Evolutionary conservation across 305 asterid species (phyloP), one percentile per base, ranked within the genome.

Genomic region (Fraxinus ornus): DNA sequence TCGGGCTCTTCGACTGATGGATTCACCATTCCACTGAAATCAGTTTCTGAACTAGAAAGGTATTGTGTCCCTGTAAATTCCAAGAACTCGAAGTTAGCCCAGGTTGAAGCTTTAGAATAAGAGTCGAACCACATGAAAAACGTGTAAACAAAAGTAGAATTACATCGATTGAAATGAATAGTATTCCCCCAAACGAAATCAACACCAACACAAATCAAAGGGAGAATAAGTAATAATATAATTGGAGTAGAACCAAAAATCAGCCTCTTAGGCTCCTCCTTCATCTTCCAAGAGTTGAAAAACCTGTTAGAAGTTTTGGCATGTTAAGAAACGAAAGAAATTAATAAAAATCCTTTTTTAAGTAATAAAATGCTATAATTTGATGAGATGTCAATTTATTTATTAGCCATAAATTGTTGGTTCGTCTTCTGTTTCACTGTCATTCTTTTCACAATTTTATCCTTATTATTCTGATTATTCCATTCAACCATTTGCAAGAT

Each of bases 171-270:
- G 8, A 89, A 77, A 0, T 86, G 80, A 24, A 80, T 60, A 41
- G 80, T 55, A 72, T 83, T 84, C 71, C 84, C 83, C 88, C 87
- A 89, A 1, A 85, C 41, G 89, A 87, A 84, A 80, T 89, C 91
- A 52, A 84, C 78, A 7, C 78, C 87, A 32, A 82, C 57, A 33
- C 72, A 88, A 39, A 91, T 79, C 52, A 91, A 62, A 83, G 91
- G 84, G n/a, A 89, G 78, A 22, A 76, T 33, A 39, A 90, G 86
- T 3, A 89, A 35, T 47, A 84, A 82, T 39, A 89, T 8, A 37
- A 89, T 71, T 0, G 89, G 90, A 30, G 91, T 87, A 21, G 81
- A 78, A 36, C 86, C 77, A 55, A 86, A 78, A 21, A 76, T 32
- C 10, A 85, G 55, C 80, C 49, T 86, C 76, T 79, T 86, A 30